phyloP scores from a whole-genome alignment of 139 green algal species.

The Nannochloris sp. region DNA sequence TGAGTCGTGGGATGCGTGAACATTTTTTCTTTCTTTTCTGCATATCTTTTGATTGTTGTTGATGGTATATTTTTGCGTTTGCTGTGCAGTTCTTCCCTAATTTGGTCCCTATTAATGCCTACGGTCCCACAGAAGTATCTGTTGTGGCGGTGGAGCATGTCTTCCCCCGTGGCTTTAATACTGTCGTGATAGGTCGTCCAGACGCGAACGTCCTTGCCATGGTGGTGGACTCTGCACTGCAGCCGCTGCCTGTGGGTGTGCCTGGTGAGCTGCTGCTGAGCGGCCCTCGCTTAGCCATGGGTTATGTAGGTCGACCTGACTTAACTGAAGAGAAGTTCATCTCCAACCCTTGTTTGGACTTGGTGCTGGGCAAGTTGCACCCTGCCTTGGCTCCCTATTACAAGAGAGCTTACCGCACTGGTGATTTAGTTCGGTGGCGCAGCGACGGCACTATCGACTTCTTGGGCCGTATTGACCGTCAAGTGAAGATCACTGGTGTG shows the following conservation, averaged over 20 bases:
- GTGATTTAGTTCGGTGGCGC: conserved; percentile 35
- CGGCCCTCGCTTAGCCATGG: conserved; percentile 26
- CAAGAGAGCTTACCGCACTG: conserved; percentile 26
- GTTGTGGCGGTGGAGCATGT: conserved; percentile 7
- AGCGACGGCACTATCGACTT: conserved; percentile 28
- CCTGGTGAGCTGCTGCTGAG: conserved; percentile 42
- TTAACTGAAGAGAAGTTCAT: conserved; percentile 30
- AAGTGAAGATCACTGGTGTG: conserved; percentile 53
- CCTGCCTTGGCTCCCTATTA: too few species aligned
- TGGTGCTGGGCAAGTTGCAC: too few species aligned
- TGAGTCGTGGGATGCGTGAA: too few species aligned
- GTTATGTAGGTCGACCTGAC: conserved; percentile 22
- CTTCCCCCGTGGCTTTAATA: not conserved
- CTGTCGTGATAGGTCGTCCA: conserved; percentile 27
- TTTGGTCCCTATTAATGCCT: conserved; percentile 11
- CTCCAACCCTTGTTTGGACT: conserved; percentile 20
- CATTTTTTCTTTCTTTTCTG: too few species aligned
- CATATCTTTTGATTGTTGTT: too few species aligned
- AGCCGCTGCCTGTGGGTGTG: conserved; percentile 26
- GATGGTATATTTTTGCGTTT: too few species aligned
- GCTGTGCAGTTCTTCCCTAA: not conserved
- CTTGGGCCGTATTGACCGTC: conserved; percentile 36
- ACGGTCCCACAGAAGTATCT: conserved; percentile 36
- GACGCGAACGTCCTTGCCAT: conserved; percentile 34
- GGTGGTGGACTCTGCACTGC: conserved; percentile 14